Percentiles rank a stretch among this genome's conserved stretches.
phyloP scores from a whole-genome alignment of 768 basidiomycete genomes.

The Cystobasidium onofrii region DNA sequence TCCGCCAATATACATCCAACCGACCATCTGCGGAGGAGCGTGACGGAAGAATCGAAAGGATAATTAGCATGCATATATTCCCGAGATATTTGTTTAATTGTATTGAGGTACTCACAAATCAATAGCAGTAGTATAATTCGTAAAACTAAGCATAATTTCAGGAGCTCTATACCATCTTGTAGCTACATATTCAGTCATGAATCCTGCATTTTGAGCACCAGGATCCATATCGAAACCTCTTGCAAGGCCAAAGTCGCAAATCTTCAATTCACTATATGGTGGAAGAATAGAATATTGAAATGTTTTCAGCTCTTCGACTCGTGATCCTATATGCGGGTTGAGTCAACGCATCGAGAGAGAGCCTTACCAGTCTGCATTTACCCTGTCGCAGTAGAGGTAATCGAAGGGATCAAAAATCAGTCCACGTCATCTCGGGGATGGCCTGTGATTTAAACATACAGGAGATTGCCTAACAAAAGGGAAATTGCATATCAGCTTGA shows the following conservation, averaged over 20 bases:
- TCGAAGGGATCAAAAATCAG: background rate
- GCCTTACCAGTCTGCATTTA: slow-evolving; percentile 78
- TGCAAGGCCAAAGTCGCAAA: slow-evolving; percentile 97
- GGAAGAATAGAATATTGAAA: too few relatives aligned
- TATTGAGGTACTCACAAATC: slow-evolving; percentile 10
- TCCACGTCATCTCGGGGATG: too few relatives aligned
- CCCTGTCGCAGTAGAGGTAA: slow-evolving; percentile 49
- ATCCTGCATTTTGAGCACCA: slow-evolving; percentile 54
- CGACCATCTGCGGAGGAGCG: slow-evolving; percentile 45
- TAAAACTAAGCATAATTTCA: slow-evolving; percentile 81
- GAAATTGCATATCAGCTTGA: too few relatives aligned
- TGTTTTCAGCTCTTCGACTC: too few relatives aligned
- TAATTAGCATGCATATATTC: background rate
- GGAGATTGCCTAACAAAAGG: slow-evolving; percentile 12
- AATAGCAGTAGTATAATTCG: slow-evolving; percentile 48
- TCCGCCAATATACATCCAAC: slow-evolving; percentile 51
- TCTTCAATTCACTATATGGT: slow-evolving; percentile 74
- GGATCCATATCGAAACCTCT: slow-evolving; percentile 42
- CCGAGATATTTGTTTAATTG: background rate
- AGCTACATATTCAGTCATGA: slow-evolving; percentile 99
- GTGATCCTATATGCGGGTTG: too few relatives aligned
- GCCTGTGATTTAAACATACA: too few relatives aligned
- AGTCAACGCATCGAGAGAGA: background rate
- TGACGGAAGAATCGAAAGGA: background rate
- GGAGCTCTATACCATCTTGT: slow-evolving; percentile 98